Base-by-base conservation (phyloP, 768 basidiomycete genomes). In the Boletus huronensis region DNA sequence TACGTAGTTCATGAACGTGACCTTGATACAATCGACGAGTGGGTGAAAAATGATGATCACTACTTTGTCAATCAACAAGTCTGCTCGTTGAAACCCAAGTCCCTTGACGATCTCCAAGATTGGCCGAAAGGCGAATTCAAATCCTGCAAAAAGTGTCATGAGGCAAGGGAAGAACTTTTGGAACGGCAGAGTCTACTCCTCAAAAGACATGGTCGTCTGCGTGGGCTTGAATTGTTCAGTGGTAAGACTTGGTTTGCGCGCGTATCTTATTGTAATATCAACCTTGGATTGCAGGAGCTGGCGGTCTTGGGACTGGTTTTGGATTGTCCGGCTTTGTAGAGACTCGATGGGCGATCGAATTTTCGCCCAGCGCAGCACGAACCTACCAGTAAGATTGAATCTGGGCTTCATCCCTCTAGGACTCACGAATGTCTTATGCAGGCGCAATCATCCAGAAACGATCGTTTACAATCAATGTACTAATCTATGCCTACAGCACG, bases 301-400 rank as follows among this genome's bases (percentile, higher is more conserved):
- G 88, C 48, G 88, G 88, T 3, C 75, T 91, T 6, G 84, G 86
- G 3, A 79, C 82, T 34, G 88, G 89, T 1, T 71, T 90, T 53
- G 76, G 82, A 45, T 62, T 83, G 58, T 83, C 85, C 6, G 77
- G 78, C 0, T 82, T 79, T 66, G 80, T 89, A 7, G 73, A 85
- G 17, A 85, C 85, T 1, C 76, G 73, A 59, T 88, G 85, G 76
- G 88, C 87, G 0, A 76, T 90, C 0, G 88, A 90, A 64, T 81
- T 78, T 58, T 80, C 78, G 0, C 77, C 80, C 16, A 75, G 83
- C 51, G 87, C 88, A 31, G 85, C 87, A 3, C 72, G 72, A 48
- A 87, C 87, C 2, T 87, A 83, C 52, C 63, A 72, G 88, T 89
- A 58, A 64, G 76, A 62, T 34, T 44, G 34, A 34, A 31, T 32